Conservation (phyloP, 108 stramenopile genomes). For the Fragilariopsis cylindrus region DNA sequence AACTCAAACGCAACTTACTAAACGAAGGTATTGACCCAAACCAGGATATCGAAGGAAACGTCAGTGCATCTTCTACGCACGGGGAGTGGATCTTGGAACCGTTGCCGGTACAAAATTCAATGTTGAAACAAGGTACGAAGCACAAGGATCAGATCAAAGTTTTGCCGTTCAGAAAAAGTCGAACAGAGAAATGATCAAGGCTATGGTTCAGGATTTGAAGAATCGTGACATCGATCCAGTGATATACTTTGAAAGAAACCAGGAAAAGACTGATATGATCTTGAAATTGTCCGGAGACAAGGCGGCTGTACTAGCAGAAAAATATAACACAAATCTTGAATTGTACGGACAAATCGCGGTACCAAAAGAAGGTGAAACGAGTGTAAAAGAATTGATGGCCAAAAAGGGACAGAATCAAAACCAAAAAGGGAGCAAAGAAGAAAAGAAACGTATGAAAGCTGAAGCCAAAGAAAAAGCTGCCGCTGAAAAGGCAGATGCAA, state of each 20-base stretch:
- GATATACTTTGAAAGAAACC: conserved; percentile 56
- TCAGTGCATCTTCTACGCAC: conserved; percentile 54
- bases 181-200: conserved; percentile 65
- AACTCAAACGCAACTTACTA: conserved; percentile 57
- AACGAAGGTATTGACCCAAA: conserved; percentile 72
- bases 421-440: conserved; percentile 21
- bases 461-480: conserved; percentile 42
- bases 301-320: conserved; percentile 34
- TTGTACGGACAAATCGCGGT: conserved; percentile 46
- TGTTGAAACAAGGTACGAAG: conserved; percentile 48
- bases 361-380: conserved; percentile 52
- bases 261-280: conserved; percentile 35
- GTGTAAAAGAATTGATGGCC: conserved; percentile 46
- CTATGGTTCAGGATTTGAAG: conserved; percentile 72
- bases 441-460: conserved; percentile 35
- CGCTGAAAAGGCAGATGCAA: conserved; percentile 41
- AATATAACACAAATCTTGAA: conserved; percentile 44
- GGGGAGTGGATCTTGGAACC: conserved; percentile 66
- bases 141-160: conserved; percentile 21
- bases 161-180: conserved; percentile 32
- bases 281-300: conserved; percentile 43
- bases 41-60: conserved; percentile 67
- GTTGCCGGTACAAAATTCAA: conserved; percentile 62
- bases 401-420: conserved; percentile 23
- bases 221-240: conserved; percentile 71